Evolutionary conservation across 176 grass and related monocot species (phyloP).

Genomic region (Avena atlantica): DNA sequence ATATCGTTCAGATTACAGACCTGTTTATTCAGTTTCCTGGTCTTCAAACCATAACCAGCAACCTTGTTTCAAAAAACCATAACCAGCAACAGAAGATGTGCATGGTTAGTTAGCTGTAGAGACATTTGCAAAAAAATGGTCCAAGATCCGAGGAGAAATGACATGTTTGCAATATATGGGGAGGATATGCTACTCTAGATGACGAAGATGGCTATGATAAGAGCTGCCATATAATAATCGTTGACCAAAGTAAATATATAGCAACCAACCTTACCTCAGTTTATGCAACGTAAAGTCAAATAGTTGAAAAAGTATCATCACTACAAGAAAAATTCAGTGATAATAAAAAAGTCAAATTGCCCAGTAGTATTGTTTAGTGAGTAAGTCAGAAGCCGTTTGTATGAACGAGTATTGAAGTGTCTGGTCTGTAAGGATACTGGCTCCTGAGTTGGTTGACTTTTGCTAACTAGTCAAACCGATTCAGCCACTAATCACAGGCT

Average conservation of each 20-base stretch:
- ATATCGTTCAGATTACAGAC: too few relatives aligned
- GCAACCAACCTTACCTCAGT: neutral
- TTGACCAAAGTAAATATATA: constrained; percentile 15
- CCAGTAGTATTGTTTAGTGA: neutral
- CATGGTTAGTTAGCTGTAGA: neutral
- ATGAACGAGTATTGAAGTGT: neutral
- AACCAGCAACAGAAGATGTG: too few relatives aligned
- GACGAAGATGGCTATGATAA: neutral
- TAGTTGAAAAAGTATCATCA: constrained; percentile 29
- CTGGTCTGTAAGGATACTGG: constrained; percentile 10
- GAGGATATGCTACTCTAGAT: neutral
- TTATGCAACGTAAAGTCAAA: constrained; percentile 33
- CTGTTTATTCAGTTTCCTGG: too few relatives aligned
- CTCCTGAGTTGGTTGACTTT: neutral
- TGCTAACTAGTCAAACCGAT: neutral
- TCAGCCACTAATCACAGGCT: neutral
- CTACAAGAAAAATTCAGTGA: neutral
- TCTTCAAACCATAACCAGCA: too few relatives aligned
- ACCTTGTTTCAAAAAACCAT: too few relatives aligned
- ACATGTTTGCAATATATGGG: neutral
- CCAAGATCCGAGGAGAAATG: neutral
- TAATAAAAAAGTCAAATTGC: constrained; percentile 7
- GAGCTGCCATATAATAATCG: constrained; percentile 14
- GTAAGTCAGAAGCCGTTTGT: constrained; percentile 3
- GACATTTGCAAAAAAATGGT: neutral